Base-by-base conservation (phyloP, 2,329 filamentous ascomycete genomes). In the Fusarium circinatum region DNA sequence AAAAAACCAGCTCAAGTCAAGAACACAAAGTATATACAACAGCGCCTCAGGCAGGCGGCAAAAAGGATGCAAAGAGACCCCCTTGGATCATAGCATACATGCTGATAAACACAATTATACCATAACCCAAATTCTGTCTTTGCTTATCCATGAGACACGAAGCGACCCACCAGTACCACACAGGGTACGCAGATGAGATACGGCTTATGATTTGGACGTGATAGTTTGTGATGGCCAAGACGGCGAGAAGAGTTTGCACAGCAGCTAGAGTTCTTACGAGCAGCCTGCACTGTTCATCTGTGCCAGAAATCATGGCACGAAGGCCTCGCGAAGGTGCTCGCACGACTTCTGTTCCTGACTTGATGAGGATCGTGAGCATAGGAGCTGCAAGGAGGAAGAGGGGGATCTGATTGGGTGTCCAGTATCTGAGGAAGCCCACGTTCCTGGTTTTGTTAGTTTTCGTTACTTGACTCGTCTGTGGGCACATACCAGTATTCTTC, bases 171-270 rank as follows among this genome's bases (percentile, higher is more conserved):
- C 93, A 92, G 80, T 98, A 96, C 94, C 95, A 98, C 24, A 96
- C 83, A 3, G 95, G 93, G 81, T 96, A 98, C 0, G 92, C 96
- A 1, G 95, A 98, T 4, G 94, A 92, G 22, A 99, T 88, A 30
- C 96, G 90, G 49, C 93, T 97, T 78, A 98, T 92, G 75, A 99
- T 97, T 82, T 99, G 96, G 32, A 98, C 93, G 80, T 99, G 96
- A 79, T 97, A 97, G 71, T 86, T 94, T 18, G 92, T 94, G 26
- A 95, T 82, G 26, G 94, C 93, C 67, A 96, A 82, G 6, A 89
- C 69, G 4, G 92, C 91, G 24, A 99, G 85, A 8, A 95, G 65
- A 3, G 93, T 82, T 81, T 99, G 96, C 8, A 90, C 89, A 8
- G 91, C 82, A 3, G 94, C 94, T 69, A 98, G 85, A 28, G 89